Evolutionary conservation across 768 basidiomycete species (phyloP), one percentile per base, ranked within the genome.

Genomic region (Asterophora lycoperdoides): DNA sequence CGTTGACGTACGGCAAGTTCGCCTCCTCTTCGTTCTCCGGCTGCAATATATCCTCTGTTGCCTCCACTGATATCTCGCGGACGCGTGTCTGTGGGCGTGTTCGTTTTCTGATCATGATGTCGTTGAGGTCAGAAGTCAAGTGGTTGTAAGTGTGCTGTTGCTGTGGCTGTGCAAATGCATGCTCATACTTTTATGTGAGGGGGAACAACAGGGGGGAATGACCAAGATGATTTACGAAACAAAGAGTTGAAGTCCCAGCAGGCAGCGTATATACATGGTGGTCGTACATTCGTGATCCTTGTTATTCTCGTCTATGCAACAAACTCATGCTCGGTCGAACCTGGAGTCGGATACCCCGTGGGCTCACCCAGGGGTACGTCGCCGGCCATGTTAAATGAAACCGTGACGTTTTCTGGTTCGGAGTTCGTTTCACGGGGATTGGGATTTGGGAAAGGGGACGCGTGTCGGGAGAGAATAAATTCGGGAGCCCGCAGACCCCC

Each of bases 61-160:
- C 60, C 17, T 72, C 72, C 8, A 61, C 53, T 0, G 82, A 81
- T 39, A 58, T 65, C 62, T 80, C 78, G 11, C 87, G 75, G 17
- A 77, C 56, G 28, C 75, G 74, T 19, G 75, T 70, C 57, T 80
- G 81, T 32, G 87, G 87, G 34, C 87, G 79, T 43, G 68, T 75
- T 30, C 88, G 84, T 68, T 81, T 86, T 72, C 80, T 89, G 73
- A 90, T 86, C 77, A 85, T 81, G 55, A 50, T 26, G 43, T 20
- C 9, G 18, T 15, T 8, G 15, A 35, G 34, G 5, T 39, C 13
- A 36, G 30, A 40, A 3, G 23, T 23, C 23, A 23, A 23, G 23
- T 3, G n/a, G n/a, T n/a, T n/a, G n/a, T n/a, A n/a, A n/a, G n/a
- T n/a, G n/a, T n/a, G 6, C 23, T 3, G 23, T 29, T 8, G 29